Evolutionary conservation across 192 early-diverging fungal genomes (phyloP).

Genomic region (Pilobolus umbonatus): DNA sequence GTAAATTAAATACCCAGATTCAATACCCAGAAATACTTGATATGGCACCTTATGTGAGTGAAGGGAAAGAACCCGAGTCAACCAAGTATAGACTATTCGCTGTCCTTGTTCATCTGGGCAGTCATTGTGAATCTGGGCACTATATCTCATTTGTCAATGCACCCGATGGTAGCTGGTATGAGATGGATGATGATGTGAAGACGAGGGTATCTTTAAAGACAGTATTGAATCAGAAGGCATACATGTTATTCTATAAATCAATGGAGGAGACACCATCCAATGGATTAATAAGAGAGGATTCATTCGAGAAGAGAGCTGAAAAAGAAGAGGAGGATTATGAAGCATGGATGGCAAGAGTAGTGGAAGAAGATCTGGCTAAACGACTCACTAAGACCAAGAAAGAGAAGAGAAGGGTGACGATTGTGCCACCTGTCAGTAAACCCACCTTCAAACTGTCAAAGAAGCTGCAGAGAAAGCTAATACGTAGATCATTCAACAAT

Average conservation of each 20-base stretch:
- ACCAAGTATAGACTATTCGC: constrained; percentile 64
- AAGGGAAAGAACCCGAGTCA: constrained; percentile 22
- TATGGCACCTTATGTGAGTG: constrained; percentile 58
- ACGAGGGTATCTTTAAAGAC: constrained; percentile 58
- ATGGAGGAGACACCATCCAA: not conserved
- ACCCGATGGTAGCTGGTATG: constrained; percentile 73
- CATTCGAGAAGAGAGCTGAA: not conserved
- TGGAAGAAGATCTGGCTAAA: not conserved
- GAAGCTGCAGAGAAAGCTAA: no score
- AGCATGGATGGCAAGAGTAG: not conserved
- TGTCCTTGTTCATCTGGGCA: constrained; percentile 77
- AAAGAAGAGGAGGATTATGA: not conserved
- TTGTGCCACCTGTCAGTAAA: no score
- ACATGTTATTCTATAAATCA: constrained; percentile 76
- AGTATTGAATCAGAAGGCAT: constrained; percentile 73
- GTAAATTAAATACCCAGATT: constrained; percentile 65
- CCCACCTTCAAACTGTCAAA: no score
- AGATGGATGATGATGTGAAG: constrained; percentile 68
- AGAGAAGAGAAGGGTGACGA: no score
- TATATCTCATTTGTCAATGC: constrained; percentile 81
- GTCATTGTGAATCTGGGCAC: constrained; percentile 73
- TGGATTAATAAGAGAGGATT: not conserved
- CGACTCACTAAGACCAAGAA: not conserved
- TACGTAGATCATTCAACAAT: no score
- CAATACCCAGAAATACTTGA: constrained; percentile 59